Base-by-base conservation (phyloP, 495 filamentous ascomycete species). In the Darksidea phi region DNA sequence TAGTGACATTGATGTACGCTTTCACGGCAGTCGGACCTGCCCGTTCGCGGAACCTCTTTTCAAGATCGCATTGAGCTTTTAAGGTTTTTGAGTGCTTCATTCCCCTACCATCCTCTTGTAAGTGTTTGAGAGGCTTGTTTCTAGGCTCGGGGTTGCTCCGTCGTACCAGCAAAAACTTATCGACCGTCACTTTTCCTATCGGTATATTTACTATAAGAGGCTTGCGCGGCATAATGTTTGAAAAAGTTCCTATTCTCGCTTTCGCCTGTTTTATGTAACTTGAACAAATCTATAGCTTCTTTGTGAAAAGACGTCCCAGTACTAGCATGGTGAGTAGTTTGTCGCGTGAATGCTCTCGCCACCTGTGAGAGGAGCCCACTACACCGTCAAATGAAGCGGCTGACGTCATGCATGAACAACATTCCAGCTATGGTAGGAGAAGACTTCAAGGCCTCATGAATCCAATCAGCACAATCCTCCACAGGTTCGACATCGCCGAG, bases 391-490 rank as follows among this genome's bases (percentile, higher is more conserved):
- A 47, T 47, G 24, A 50, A 50, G 24, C 18, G 28, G 17, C 13
- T 28, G 12, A 47, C 32, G 23, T 61, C 57, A 24, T 61, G 48
- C 41, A 61, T 46, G 24, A 61, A 26, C 6, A 61, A 48, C 49
- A 34, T 18, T 37, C 45, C 8, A 1, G 48, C 28, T 3, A 46
- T 37, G 5, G 54, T 36, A 12, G 57, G 48, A 8, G 48, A 46
- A 3, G 46, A 48, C 6, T 26, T 25, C 21, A 18, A 61, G 1
- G 10, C 21, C 8, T 45, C 37, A 26, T 46, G 21, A 32, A 61
- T 49, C 57, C 57, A 61, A 8, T 26, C n/a, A 6, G 18, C 23
- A 12, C 17, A 24, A 17, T 61, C 57, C 8, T 53, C 57, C 10
- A 53, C 20, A 4, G 38, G 57, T 17, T 61, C 57, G 3, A 17